Conservation (phyloP, 2,329 filamentous ascomycete genomes). For the Ophiognomonia clavigignenti-juglandacearum region DNA sequence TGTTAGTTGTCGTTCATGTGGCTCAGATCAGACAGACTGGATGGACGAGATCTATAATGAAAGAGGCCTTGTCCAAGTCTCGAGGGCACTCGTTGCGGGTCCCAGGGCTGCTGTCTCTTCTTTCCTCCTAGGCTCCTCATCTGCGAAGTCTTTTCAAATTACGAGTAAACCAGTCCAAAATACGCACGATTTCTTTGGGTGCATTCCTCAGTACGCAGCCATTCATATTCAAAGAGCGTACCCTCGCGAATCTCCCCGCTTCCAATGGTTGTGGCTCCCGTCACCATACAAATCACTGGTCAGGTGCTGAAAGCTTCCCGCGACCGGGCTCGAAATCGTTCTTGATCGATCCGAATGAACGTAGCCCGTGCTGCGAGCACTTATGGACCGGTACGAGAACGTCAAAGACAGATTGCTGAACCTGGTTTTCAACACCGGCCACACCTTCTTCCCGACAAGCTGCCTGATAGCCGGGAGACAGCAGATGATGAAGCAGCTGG, state of each 20-base stretch:
- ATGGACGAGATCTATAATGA: no score
- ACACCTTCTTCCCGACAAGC: conserved; percentile 6
- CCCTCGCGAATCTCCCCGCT: not conserved
- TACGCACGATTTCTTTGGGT: no score
- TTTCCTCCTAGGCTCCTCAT: no score
- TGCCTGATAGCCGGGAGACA: conserved; percentile 9
- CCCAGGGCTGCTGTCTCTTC: no score
- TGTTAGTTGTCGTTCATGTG: no score
- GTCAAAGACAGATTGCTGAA: not conserved
- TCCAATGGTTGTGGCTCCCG: not conserved
- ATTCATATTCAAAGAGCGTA: not conserved
- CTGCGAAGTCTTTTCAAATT: no score
- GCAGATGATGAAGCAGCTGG: conserved; percentile 9
- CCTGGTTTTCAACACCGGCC: conserved; percentile 2
- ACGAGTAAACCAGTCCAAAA: no score
- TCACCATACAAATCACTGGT: not conserved
- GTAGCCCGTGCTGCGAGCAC: not conserved
- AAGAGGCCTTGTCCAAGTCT: no score
- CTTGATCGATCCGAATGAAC: not conserved
- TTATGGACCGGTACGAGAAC: not conserved
- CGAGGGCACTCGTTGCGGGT: no score
- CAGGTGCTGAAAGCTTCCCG: not conserved
- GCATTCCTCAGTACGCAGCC: no score
- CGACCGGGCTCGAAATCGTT: not conserved
- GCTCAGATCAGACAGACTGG: no score